Evolutionary conservation across 2,329 filamentous ascomycete species (phyloP), one percentile per base, ranked within the genome.

Genomic region (Verticillium dahliae): DNA sequence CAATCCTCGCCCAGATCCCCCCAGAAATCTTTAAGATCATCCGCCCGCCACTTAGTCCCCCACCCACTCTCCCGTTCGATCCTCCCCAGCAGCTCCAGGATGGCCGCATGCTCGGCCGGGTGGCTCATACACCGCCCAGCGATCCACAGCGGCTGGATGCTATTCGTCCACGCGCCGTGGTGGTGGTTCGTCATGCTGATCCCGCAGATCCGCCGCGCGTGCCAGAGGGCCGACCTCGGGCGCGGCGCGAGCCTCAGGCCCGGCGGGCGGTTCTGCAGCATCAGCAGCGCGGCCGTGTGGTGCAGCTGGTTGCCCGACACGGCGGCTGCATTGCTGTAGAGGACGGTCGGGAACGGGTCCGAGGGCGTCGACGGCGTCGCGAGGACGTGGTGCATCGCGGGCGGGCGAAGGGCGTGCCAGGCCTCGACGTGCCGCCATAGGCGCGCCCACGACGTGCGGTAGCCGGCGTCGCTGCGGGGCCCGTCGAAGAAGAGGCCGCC

Each of bases 261-360:
- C 2, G 68, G 66, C 1, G 80, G 78, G 60, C 75, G 77, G 31
- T 77, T 76, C 59, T 81, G 78, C 1, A 85, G 72, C 67, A 85
- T 75, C 5, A 85, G 67, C 3, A 85, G 76, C 35, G 79, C 80
- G 0, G 80, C 75, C 0, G 82, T 82, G 65, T 85, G 82, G 57
- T 83, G 81, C 0, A 84, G 72, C 60, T 84, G 82, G 62, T 83
- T 85, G 0, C 79, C 78, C 0, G 80, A 83, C 34, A 84, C 83
- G 27, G 80, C 81, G 2, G 80, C 78, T 63, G 78, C 78, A 55
- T 80, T 80, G 18, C 78, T 73, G 65, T 81, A 84, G 2, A 83
- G 73, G 1, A 84, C 76, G 2, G 78, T 76, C 0, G 80, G 79
- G 61, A 82, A 84, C 65, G 71, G 71, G 15, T 81, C 79, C 65